Base-by-base conservation (phyloP, 768 basidiomycete species). In the Naganishia randhawae region DNA sequence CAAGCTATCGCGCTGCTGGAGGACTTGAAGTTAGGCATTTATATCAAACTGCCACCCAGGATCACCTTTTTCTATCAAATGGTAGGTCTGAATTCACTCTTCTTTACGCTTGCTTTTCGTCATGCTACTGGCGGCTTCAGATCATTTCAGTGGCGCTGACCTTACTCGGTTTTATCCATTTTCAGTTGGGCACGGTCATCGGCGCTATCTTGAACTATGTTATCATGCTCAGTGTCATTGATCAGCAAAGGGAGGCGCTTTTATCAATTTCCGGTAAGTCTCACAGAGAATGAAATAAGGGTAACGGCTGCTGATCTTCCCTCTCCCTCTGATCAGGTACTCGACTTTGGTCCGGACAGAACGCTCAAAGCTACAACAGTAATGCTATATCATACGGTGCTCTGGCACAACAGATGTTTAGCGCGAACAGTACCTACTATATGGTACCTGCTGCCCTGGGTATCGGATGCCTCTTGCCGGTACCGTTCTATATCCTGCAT, bases 321-420 rank as follows among this genome's bases (percentile, higher is more conserved):
- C 17, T 61, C 37, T n/a, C 55, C 29, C n/a, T n/a, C 33, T 22
- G 22, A 16, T 9, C 27, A 29, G n/a, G 22, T 13, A 25, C 41
- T 27, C 17, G 25, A 42, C 69, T 76, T 41, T 74, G 75, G 75
- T 72, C 70, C 41, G 75, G 75, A 6, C 73, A 74, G 53, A 76
- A 76, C 70, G 73, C 75, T 5, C 75, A 76, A 35, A 67, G 68
- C 13, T 76, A 72, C 71, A 76, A 76, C 69, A 65, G 64, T 48
- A 73, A 73, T 52, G 82, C 81, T 0, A 78, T 83, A 39, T 73
- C 78, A 1, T 83, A 80, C 80, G 82, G 82, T 51, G 82, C 81
- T 10, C 77, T 83, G 0, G 75, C 75, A 33, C 74, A 76, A 35
- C 48, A 81, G 39, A 71, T 83, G 45, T 65, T 55, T 29, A 73